Conservation (phyloP, 192 early-diverging fungal species). For the Coemansia sp. region DNA sequence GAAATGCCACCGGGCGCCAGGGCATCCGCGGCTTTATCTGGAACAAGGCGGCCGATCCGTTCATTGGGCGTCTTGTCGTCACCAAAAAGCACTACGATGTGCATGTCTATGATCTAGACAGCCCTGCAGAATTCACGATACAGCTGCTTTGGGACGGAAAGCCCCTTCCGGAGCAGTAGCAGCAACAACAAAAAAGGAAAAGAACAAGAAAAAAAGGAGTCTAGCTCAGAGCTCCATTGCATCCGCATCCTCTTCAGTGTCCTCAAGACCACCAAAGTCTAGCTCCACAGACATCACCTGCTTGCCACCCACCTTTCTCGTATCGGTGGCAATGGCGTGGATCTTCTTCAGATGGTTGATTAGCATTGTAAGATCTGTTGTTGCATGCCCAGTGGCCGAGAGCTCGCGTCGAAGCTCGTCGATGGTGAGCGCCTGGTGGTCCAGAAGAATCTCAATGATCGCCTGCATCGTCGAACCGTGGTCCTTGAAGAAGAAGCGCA, state of each 20-base stretch:
- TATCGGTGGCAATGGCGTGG: conserved; percentile 33
- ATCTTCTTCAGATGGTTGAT: conserved; percentile 37
- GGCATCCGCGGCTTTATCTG: conserved; percentile 45
- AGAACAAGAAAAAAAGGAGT: not conserved
- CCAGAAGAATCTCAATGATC: conserved; percentile 38
- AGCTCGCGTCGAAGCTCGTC: conserved; percentile 45
- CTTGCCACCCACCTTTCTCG: conserved; percentile 31
- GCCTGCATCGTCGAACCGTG: conserved; percentile 52
- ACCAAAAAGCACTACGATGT: conserved; percentile 47
- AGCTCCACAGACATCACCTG: conserved; percentile 42
- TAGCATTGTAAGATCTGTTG: conserved; percentile 39
- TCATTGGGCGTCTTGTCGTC: conserved; percentile 40
- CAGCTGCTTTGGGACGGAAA: conserved; percentile 51
- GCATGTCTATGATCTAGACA: conserved; percentile 19
- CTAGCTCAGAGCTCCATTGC: not conserved
- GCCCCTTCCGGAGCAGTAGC: conserved; percentile 13
- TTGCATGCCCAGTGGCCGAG: conserved; percentile 34
- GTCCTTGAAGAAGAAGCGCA: conserved; percentile 54
- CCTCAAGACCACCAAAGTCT: conserved; percentile 41
- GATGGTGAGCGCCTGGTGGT: conserved; percentile 42
- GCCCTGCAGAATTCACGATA: conserved; percentile 37
- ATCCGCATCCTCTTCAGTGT: conserved; percentile 1
- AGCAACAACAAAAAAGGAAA: not conserved
- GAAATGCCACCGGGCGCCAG: not conserved
- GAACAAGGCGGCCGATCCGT: conserved; percentile 41